phyloP scores from a whole-genome alignment of 2,329 filamentous ascomycete genomes.

The Cordyceps fumosorosea region DNA sequence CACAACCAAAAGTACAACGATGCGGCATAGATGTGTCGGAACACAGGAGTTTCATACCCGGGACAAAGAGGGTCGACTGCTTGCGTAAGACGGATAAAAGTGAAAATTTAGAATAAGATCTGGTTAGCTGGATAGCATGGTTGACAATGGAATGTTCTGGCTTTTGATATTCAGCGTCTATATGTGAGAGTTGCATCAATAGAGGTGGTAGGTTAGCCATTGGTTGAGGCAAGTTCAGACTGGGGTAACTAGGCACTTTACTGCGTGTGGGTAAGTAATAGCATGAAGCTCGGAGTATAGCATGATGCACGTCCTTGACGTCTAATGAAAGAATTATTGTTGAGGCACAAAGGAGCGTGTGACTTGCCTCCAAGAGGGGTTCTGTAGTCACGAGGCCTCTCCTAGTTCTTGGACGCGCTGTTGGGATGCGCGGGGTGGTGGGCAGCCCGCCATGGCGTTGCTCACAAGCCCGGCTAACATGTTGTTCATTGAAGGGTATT shows the following conservation, averaged over 20 bases:
- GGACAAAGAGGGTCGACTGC: background rate
- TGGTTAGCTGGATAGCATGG: background rate
- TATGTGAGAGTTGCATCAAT: background rate
- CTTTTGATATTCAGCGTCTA: background rate
- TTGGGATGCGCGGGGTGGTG: background rate
- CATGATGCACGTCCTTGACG: background rate
- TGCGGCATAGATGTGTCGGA: slow-evolving; percentile 28
- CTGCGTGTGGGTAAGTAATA: background rate
- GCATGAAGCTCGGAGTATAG: background rate
- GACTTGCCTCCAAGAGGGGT: background rate
- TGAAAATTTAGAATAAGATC: background rate
- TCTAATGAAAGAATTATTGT: background rate
- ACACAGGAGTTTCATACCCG: slow-evolving; percentile 4
- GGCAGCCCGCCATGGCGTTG: background rate
- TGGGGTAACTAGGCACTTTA: background rate
- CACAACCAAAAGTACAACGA: slow-evolving; percentile 68
- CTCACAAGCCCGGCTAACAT: background rate
- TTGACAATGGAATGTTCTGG: background rate
- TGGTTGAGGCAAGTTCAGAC: background rate
- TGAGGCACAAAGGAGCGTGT: background rate
- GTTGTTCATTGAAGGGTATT: background rate
- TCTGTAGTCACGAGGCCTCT: background rate
- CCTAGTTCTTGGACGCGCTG: background rate
- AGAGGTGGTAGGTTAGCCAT: background rate
- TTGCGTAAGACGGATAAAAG: background rate